Evolutionary conservation across 2,329 filamentous ascomycete species (phyloP).

Genomic region (Penicillium sumatraense): DNA sequence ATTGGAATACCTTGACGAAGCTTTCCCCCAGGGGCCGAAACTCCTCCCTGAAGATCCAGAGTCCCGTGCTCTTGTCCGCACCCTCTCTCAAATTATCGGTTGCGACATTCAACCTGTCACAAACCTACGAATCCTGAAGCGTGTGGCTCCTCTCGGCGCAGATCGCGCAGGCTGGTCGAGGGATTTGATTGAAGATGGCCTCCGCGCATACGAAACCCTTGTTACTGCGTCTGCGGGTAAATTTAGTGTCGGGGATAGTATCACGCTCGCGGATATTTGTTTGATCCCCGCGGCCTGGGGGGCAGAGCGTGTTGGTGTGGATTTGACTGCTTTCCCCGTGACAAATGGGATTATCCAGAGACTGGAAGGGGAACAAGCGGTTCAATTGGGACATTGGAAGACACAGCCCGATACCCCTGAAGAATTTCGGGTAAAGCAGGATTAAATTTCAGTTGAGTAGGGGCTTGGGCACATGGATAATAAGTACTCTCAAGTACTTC

Average conservation of each 20-base stretch:
- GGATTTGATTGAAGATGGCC: slow-evolving; percentile 56
- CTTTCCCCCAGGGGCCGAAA: slow-evolving; percentile 46
- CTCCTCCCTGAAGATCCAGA: slow-evolving; percentile 56
- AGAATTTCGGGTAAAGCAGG: slow-evolving; percentile 41
- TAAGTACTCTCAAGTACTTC: too few relatives aligned
- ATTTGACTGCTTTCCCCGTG: slow-evolving; percentile 55
- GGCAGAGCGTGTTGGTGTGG: slow-evolving; percentile 60
- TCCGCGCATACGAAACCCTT: slow-evolving; percentile 60
- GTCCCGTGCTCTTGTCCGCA: slow-evolving; percentile 56
- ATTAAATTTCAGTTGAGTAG: not conserved
- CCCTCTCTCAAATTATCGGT: slow-evolving; percentile 59
- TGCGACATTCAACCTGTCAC: slow-evolving; percentile 66
- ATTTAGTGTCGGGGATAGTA: slow-evolving; percentile 60
- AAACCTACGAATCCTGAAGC: slow-evolving; percentile 59
- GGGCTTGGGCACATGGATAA: too few relatives aligned
- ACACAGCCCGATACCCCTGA: slow-evolving; percentile 60
- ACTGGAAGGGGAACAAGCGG: slow-evolving; percentile 55
- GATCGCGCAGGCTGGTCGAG: slow-evolving; percentile 57
- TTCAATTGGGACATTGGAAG: slow-evolving; percentile 59
- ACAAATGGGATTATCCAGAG: slow-evolving; percentile 52
- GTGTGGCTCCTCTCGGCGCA: slow-evolving; percentile 51
- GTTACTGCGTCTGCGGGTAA: slow-evolving; percentile 47
- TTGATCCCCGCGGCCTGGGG: slow-evolving; percentile 64
- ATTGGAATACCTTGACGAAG: slow-evolving; percentile 66
- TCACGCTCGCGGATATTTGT: slow-evolving; percentile 64